phyloP scores from a whole-genome alignment of 208 protist species.

The Leptomonas pyrrhocoris region DNA sequence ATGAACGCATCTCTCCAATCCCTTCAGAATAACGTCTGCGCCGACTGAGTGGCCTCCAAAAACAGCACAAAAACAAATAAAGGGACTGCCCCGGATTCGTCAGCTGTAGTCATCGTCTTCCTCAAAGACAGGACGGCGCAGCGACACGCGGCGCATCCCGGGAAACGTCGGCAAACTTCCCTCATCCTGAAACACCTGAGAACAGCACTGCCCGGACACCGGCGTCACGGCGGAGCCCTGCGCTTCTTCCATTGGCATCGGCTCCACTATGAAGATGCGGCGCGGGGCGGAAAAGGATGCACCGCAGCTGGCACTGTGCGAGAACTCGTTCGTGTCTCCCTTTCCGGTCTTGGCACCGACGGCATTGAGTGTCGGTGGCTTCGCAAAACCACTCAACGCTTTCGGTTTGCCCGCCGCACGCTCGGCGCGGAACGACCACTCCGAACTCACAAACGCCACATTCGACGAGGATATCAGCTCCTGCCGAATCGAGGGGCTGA shows the following conservation, averaged over 20 bases:
- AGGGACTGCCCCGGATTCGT: background rate
- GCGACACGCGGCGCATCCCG: conserved; percentile 12
- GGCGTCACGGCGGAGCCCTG: background rate
- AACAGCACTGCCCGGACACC: background rate
- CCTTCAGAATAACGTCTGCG: too few relatives aligned
- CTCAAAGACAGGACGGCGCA: conserved; percentile 7
- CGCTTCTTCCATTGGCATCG: background rate
- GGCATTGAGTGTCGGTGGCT: background rate
- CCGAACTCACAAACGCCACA: background rate
- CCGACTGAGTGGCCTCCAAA: too few relatives aligned
- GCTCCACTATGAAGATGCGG: background rate
- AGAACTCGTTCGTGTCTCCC: background rate
- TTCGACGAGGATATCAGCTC: background rate
- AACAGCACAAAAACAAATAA: conserved; percentile 6
- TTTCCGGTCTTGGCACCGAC: background rate
- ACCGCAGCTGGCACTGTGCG: background rate
- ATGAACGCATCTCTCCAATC: too few relatives aligned
- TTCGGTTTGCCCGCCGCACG: too few relatives aligned
- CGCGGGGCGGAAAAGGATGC: background rate
- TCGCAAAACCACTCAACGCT: background rate
- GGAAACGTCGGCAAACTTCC: background rate
- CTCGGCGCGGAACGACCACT: background rate
- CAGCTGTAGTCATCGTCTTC: background rate
- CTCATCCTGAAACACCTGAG: background rate
- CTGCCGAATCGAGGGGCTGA: background rate